Conservation (phyloP, 192 early-diverging fungal species). For the Backusella psychrophila region DNA sequence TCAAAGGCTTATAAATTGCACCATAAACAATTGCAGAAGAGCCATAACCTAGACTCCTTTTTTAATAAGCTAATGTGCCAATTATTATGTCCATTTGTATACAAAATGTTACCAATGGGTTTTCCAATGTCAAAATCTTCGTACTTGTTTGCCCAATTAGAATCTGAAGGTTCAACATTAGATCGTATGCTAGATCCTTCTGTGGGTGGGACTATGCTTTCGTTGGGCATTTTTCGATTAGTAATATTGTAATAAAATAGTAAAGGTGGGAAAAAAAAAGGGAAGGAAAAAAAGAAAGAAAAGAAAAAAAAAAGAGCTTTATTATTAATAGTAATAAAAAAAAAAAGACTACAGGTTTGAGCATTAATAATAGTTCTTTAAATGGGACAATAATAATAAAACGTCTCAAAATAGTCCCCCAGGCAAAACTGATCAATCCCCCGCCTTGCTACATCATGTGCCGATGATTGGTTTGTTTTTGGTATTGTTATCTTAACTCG, state of each 20-base stretch:
- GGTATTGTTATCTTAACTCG: neutral
- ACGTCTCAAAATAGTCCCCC: neutral
- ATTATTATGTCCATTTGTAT: neutral
- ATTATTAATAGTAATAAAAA: neutral
- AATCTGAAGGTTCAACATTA: conserved; percentile 13
- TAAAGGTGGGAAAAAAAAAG: neutral
- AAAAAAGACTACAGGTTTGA: neutral
- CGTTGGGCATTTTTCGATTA: neutral
- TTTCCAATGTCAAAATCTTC: conserved; percentile 35
- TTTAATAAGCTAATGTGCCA: neutral
- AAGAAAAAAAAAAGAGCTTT: neutral
- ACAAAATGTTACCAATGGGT: conserved; percentile 24
- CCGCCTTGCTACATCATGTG: neutral
- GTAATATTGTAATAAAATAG: neutral
- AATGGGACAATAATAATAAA: neutral
- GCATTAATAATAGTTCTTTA: neutral
- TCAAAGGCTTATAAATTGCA: conserved; percentile 70
- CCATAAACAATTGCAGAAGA: conserved; percentile 82
- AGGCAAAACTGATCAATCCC: neutral
- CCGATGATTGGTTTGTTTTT: neutral
- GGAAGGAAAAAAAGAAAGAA: neutral
- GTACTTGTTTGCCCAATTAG: conserved; percentile 27
- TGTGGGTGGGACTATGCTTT: neutral
- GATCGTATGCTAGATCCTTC: neutral
- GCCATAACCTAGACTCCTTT: conserved; percentile 62